Base-by-base conservation (phyloP, 768 basidiomycete species). In the Russula olivacea region DNA sequence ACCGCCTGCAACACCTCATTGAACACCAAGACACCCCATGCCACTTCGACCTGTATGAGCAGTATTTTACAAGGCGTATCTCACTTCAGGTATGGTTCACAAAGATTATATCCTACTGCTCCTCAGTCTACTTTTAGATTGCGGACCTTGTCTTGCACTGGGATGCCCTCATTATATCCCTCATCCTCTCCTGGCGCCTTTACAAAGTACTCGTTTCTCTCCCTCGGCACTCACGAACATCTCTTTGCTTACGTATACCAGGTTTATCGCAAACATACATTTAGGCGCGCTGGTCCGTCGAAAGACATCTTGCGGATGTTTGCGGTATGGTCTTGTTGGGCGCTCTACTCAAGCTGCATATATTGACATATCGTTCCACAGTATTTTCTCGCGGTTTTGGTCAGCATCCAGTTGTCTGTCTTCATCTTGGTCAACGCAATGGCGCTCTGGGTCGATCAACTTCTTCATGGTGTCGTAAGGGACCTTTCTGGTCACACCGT, bases 381-480 rank as follows among this genome's bases (percentile, higher is more conserved):
- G 83, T 78, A 78, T 68, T 82, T 84, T 71, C 76, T 84, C 72
- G 79, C 81, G 1, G 72, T 84, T 12, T 76, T 80, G 38, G 82
- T 80, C 25, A 79, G 77, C 66, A 74, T 85, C 1, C 83, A 85
- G 66, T 71, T 87, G 12, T 80, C 80, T 55, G 74, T 77, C 2
- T 85, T 83, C 70, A 75, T 81, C 51, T 74, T 84, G 21, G 66
- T 81, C 6, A 75, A 79, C 2, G 77, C 78, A 7, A 79, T 80
- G 71, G 78, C 77, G 36, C 77, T 86, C 8, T 86, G 85, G 84
- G 71, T 81, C 38, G 80, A 83, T 68, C 76, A 83, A 55, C 75
- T 86, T 30, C 61, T 78, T 36, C 77, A 79, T 56, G 80, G 81
- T 7, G 71, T 76, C 15, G 78, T 86, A 50, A 72, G 68, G 2